Conservation (phyloP, 2,329 filamentous ascomycete genomes). For the Diplodia seriata region DNA sequence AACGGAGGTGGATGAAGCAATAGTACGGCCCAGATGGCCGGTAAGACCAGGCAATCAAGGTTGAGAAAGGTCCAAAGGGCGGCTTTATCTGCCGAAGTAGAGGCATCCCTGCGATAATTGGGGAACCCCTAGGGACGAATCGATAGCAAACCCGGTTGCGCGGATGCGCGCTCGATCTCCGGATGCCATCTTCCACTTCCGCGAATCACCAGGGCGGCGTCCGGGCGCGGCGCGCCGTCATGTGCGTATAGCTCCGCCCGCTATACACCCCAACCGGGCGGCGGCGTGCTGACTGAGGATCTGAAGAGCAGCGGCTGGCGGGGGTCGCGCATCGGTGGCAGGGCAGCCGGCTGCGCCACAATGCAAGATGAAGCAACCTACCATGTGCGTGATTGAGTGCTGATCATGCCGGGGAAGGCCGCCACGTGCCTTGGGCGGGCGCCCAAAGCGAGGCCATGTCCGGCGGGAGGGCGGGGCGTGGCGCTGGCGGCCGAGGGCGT, state of each 20-base stretch:
- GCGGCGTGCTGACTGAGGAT: slow-evolving; percentile 20
- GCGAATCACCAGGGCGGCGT: slow-evolving; percentile 17
- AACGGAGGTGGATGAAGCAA: slow-evolving; percentile 18
- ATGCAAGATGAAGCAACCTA: slow-evolving; percentile 30
- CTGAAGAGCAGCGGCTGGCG: slow-evolving; percentile 2
- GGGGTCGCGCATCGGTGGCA: slow-evolving; percentile 4
- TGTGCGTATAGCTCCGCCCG: slow-evolving; percentile 18
- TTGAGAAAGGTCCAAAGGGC: slow-evolving; percentile 7
- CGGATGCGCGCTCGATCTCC: slow-evolving; percentile 28
- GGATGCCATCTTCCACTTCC: slow-evolving; percentile 25
- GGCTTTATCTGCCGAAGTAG: slow-evolving; percentile 21
- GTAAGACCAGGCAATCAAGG: slow-evolving; percentile 10
- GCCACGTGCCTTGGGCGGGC: slow-evolving; percentile 14
- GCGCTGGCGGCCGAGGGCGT: neutral
- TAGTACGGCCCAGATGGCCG: slow-evolving; percentile 12
- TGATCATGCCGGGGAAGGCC: slow-evolving; percentile 22
- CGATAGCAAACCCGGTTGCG: slow-evolving; percentile 24
- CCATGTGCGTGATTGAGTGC: slow-evolving; percentile 28
- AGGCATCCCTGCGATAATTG: slow-evolving; percentile 24
- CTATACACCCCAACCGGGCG: neutral
- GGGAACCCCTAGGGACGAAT: slow-evolving; percentile 20
- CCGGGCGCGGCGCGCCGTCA: slow-evolving; percentile 15
- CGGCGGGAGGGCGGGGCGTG: neutral
- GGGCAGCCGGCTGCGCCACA: slow-evolving; percentile 12
- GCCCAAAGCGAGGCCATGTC: slow-evolving; percentile 15